phyloP scores from a whole-genome alignment of 352 stramenopile species.

The Phytophthora nicotianae region DNA sequence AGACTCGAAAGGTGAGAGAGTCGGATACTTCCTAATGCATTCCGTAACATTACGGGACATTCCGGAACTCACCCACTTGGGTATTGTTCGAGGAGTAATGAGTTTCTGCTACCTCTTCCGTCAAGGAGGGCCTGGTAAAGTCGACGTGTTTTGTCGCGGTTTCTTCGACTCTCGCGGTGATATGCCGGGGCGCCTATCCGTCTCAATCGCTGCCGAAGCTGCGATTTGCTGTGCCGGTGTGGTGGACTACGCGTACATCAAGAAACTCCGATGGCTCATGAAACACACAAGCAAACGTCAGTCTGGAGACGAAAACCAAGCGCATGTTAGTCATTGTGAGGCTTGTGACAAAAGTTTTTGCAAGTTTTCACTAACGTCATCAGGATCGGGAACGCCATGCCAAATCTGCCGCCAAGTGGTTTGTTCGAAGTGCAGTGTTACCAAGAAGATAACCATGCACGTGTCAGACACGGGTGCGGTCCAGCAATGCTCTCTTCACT shows the following conservation, averaged over 20 bases:
- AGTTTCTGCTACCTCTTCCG: conserved; percentile 62
- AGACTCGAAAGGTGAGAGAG: conserved; percentile 32
- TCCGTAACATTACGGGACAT: conserved; percentile 44
- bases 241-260: conserved; percentile 59
- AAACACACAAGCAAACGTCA: conserved; percentile 20
- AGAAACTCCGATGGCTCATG: conserved; percentile 70
- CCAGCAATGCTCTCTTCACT: conserved; percentile 43
- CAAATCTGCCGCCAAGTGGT: conserved; percentile 48
- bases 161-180: conserved; percentile 58
- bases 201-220: conserved; percentile 45
- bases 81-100: conserved; percentile 47
- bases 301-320: not conserved
- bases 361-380: conserved; percentile 23
- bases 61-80: conserved; percentile 48
- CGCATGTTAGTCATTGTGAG: conserved; percentile 31
- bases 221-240: conserved; percentile 45
- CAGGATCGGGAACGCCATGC: conserved; percentile 29
- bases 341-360: conserved; percentile 23
- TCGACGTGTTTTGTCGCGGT: conserved; percentile 55
- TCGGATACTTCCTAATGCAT: conserved; percentile 52
- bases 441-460: conserved; percentile 63
- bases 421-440: conserved; percentile 55
- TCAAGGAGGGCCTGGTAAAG: conserved; percentile 22
- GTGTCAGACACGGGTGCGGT: conserved; percentile 35
- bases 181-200: conserved; percentile 47